Base-by-base conservation (phyloP, 2,329 filamentous ascomycete species). In the Didymella exigua region DNA sequence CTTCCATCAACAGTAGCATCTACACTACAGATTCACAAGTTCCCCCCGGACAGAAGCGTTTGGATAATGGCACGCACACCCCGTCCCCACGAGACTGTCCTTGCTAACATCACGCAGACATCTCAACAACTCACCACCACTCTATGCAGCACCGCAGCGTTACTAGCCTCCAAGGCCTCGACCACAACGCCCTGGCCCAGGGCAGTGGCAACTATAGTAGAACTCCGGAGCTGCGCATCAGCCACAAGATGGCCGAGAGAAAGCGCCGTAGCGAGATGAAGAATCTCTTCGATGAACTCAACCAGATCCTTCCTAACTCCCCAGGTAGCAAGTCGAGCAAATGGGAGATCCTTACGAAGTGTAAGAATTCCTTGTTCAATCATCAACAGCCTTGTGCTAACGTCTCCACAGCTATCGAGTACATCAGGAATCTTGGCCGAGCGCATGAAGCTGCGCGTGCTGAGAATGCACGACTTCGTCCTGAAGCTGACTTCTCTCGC, bases 251-350 rank as follows among this genome's bases (percentile, higher is more conserved):
- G 51, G 90, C 90, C 0, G 90, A 95, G 75, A 83, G 90, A 31
- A 95, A 95, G 77, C 84, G 90, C 33, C 81, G 90, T 57, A 93
- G 90, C 8, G 90, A 95, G 71, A 95, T 95, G 90, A 95, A 95
- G 77, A 88, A 90, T 67, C 77, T 95, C 0, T 95, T 95, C 68
- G 90, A 95, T 62, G 88, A 91, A 64, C 78, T 95, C 8, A 85
- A 91, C 62, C 87, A 89, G 62, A 80, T 91, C 31, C 87, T 93
- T 77, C 90, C 90, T 1, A 89, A 91, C 63, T 90, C 91, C 66
- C 85, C 90, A 14, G 90, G 90, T 1, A 89, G 88, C 21, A 96
- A 95, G 72, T 90, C 90, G 0, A 93, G 89, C 63, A 96, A 96
- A 66, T 96, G 90, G 90, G 90, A 96, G 66, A 92, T 93, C 43